phyloP scores from a whole-genome alignment of 805 yeast genomes.

The Wickerhamiella azyma region DNA sequence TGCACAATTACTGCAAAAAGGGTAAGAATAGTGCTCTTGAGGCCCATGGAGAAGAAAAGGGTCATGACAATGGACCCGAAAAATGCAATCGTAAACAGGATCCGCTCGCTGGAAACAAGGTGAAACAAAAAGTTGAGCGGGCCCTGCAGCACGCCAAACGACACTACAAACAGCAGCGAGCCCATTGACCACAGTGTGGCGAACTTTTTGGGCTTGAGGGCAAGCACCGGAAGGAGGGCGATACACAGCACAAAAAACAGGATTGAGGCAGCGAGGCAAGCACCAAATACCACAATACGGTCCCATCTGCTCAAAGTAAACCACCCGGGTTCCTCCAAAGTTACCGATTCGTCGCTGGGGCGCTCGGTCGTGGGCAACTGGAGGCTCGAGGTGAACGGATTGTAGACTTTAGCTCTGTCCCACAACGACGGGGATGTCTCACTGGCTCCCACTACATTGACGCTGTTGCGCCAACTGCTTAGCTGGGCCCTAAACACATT shows the following conservation, averaged over 20 bases:
- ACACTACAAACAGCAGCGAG: constrained; percentile 66
- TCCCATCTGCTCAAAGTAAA: constrained; percentile 54
- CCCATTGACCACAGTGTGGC: constrained; percentile 84
- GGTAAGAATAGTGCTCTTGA: constrained; percentile 63
- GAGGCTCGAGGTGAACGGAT: constrained; percentile 20
- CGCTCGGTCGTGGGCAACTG: constrained; percentile 20
- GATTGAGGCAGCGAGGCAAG: constrained; percentile 62
- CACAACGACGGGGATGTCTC: constrained; percentile 15
- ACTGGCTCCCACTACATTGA: constrained; percentile 4
- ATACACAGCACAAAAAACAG: constrained; percentile 74
- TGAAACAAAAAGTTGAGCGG: constrained; percentile 70
- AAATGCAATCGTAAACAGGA: constrained; percentile 69
- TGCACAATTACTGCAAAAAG: constrained; percentile 63
- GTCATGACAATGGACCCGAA: constrained; percentile 71
- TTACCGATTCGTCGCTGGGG: constrained; percentile 17
- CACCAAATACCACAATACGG: constrained; percentile 59
- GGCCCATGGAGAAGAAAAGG: constrained; percentile 57
- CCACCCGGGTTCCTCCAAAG: constrained; percentile 28
- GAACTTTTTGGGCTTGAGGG: constrained; percentile 81
- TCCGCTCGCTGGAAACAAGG: constrained; percentile 56
- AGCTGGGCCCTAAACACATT: constrained; percentile 25
- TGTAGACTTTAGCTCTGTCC: constrained; percentile 16
- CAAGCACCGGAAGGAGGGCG: constrained; percentile 75
- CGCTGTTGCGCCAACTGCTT: constrained; percentile 14
- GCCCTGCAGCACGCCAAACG: constrained; percentile 88